A percentile compares a stretch with the other conserved stretches of the same genome.
Evolutionary conservation across 768 basidiomycete genomes (phyloP).

Genomic region (Suillus lakei): DNA sequence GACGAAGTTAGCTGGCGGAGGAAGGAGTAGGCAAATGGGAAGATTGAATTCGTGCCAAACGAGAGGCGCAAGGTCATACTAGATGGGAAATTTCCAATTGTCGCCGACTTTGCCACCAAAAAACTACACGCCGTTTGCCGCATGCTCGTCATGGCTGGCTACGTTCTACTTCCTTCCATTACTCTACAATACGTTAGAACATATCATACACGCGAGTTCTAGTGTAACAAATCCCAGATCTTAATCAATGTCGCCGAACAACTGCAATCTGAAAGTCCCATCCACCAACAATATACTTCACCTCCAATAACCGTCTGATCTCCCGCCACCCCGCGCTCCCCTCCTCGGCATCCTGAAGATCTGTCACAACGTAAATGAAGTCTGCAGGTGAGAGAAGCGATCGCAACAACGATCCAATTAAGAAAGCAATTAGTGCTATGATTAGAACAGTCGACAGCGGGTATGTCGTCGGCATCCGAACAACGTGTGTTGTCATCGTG

Average conservation of each 20-base stretch:
- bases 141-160: slow-evolving; percentile 1
- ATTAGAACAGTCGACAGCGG: slow-evolving; percentile 66
- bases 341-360: slow-evolving; percentile 57
- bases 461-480: slow-evolving; percentile 31
- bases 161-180: not conserved
- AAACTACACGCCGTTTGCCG: slow-evolving; percentile 40
- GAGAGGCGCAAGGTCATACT: slow-evolving; percentile 39
- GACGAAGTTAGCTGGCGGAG: not conserved
- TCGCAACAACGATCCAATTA: slow-evolving; percentile 89
- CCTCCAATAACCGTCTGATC: slow-evolving; percentile 78
- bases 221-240: not conserved
- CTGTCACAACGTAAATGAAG: slow-evolving; percentile 80
- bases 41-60: slow-evolving; percentile 34
- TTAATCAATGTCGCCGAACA: slow-evolving; percentile 65
- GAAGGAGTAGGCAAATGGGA: slow-evolving; percentile 13
- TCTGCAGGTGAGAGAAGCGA: slow-evolving; percentile 90
- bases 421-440: slow-evolving; percentile 84
- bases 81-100: slow-evolving; percentile 40
- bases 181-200: slow-evolving; percentile 5
- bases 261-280: slow-evolving; percentile 91
- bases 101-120: slow-evolving; percentile 21
- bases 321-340: slow-evolving; percentile 76
- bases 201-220: not conserved
- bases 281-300: slow-evolving; percentile 80
- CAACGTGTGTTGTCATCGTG: slow-evolving; percentile 4